A percentile compares a stretch with the other conserved stretches of the same genome.
Evolutionary conservation across 768 basidiomycete genomes (phyloP).

Genomic region (Pisolithus microcarpus): DNA sequence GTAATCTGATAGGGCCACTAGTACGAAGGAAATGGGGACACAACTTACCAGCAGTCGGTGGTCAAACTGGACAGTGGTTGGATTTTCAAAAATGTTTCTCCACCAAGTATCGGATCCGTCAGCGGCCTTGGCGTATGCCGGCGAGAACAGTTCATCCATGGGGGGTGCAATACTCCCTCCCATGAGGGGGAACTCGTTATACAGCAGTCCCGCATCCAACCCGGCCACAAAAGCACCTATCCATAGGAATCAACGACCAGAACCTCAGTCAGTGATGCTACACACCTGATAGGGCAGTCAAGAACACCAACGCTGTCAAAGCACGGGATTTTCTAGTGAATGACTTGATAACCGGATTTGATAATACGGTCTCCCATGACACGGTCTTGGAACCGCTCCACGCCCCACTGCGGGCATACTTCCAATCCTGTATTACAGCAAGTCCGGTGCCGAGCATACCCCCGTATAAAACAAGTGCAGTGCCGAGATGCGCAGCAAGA

Average conservation of each 20-base stretch:
- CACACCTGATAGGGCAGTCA: conserved; percentile 89
- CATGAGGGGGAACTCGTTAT: conserved; percentile 98
- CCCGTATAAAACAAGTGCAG: conserved; percentile 85
- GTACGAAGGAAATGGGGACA: not conserved
- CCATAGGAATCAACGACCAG: conserved; percentile 1
- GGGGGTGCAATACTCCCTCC: conserved; percentile 83
- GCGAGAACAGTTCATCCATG: conserved; percentile 69
- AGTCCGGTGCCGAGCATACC: conserved; percentile 87
- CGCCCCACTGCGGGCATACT: conserved; percentile 47
- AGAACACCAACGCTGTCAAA: conserved; percentile 72
- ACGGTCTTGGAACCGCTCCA: conserved; percentile 51
- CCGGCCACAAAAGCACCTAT: conserved; percentile 97
- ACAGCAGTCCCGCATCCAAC: conserved; percentile 91
- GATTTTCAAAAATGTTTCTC: conserved; percentile 96
- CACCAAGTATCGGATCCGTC: conserved; percentile 84
- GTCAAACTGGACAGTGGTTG: conserved; percentile 95
- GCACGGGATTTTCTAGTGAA: conserved; percentile 56
- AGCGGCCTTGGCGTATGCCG: conserved; percentile 59
- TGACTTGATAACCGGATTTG: conserved; percentile 47
- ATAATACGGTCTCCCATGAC: conserved; percentile 40
- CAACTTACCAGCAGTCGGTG: conserved; percentile 81
- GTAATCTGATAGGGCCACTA: conserved; percentile 1
- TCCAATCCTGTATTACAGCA: conserved; percentile 71
- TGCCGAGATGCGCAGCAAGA: conserved; percentile 88
- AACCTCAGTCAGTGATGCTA: not conserved